Evolutionary conservation across 768 basidiomycete species (phyloP).

Genomic region (Kwoniella heveanensis): DNA sequence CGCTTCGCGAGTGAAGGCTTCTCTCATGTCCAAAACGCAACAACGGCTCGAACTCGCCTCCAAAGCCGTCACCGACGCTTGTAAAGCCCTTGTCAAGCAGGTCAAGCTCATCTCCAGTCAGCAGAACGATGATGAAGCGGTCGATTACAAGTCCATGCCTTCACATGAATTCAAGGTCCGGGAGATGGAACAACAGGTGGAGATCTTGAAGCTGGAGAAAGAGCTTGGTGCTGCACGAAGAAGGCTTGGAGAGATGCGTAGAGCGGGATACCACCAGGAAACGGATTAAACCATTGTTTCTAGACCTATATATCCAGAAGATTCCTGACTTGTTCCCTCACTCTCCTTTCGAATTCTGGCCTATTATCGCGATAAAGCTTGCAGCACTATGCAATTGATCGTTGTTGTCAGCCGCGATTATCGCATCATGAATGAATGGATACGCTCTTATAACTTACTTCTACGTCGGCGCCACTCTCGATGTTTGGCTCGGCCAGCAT

Average conservation of each 20-base stretch:
- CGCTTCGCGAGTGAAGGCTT: conserved; percentile 96
- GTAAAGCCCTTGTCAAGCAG: conserved; percentile 91
- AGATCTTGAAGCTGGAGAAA: conserved; percentile 93
- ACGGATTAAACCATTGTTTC: conserved; percentile 33
- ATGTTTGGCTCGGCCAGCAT: conserved; percentile 99
- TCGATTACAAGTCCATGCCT: conserved; percentile 88
- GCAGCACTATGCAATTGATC: conserved; percentile 67
- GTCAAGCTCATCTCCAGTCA: conserved; percentile 92
- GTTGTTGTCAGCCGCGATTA: not conserved
- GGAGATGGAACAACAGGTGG: conserved; percentile 99
- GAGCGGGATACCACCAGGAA: conserved; percentile 54
- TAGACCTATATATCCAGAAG: conserved; percentile 66
- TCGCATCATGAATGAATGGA: not conserved
- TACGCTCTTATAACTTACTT: conserved; percentile 33
- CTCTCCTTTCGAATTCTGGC: conserved; percentile 82
- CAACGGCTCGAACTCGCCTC: conserved; percentile 93
- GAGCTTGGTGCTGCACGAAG: conserved; percentile 69
- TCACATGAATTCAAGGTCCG: conserved; percentile 91
- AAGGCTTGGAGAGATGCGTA: conserved; percentile 55
- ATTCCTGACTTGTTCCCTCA: conserved; percentile 77
- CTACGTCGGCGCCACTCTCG: conserved; percentile 93
- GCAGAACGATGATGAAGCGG: conserved; percentile 74
- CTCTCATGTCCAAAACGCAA: conserved; percentile 97
- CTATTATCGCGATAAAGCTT: conserved; percentile 92
- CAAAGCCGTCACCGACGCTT: conserved; percentile 96